Evolutionary conservation across 352 stramenopile genomes (phyloP), one percentile per base, ranked within the genome.

Genomic region (Phytophthora aleatoria): DNA sequence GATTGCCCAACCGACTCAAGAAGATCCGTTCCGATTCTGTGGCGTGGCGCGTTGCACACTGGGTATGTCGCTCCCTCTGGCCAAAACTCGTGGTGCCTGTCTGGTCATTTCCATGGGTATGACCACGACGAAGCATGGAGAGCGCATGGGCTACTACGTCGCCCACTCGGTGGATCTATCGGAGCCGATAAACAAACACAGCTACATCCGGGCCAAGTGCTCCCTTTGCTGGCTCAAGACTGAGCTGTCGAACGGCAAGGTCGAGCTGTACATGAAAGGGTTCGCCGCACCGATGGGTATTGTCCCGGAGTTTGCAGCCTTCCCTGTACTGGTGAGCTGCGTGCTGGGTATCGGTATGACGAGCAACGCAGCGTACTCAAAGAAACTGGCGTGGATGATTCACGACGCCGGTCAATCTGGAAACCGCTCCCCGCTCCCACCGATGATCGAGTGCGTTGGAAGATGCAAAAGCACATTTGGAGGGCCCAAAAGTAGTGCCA

Each of bases 1-100:
- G 2, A 74, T 83, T 43, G 74, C 64, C 16, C 70, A 57, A 27
- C 76, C 74, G n/a, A 86, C 43, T 10, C 55, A 76, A 41, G 56
- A 72, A 13, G 76, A 88, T 33, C 82, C 80, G 48, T 91, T 82
- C 70, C 75, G 73, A 41, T 84, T 84, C 61, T 73, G 83, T 10
- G 80, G 79, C n/a, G 31, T 89, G 20, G 61, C 72, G 0, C 71
- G 76, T 42, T 77, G 81, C 28, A 65, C 81, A 5, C 71, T 79
- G 13, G 67, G 41, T 1, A 68, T 63, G 1, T 28, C 82, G 2
- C 39, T 76, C 0, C 66, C 69, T 13, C 36, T 87, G 11, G 42
- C 61, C 15, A 64, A 87, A 33, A 74, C 57, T n/a, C 79, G 82
- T 6, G 82, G 85, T 16, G 50, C 20, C 16, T 73, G 81, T 9